Base-by-base conservation (phyloP, 192 early-diverging fungal species). In the Coemansia sp. region DNA sequence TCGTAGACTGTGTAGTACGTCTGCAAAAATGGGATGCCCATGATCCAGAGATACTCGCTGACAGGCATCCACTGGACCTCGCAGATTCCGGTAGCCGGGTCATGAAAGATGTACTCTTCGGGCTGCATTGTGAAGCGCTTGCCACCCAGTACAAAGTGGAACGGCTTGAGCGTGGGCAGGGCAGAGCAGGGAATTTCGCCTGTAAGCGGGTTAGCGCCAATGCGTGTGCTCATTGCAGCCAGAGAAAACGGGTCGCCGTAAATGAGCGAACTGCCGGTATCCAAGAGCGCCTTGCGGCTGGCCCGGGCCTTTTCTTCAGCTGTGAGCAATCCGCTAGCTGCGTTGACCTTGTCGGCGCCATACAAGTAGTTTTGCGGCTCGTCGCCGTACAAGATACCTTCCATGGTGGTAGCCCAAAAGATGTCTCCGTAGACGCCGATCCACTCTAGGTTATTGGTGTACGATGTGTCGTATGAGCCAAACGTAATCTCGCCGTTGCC, bases 341-440 rank as follows among this genome's bases (percentile, higher is more conserved):
- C 70, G 32, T 69, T 72, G 55, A 75, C 52, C 48, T 66, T 66
- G 65, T 82, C 79, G 2, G 77, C 77, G 48, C 72, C 72, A 50
- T 74, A 79, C 38, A 79, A 62, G 17, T 74, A 74, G 72, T 79
- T 79, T 29, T 38, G 52, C 3, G 77, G 63, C 72, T 79, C 78
- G 43, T 76, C 67, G 45, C 79, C 75, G 51, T 76, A 76, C 10
- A 70, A 76, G 14, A 82, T 77, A 17, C 71, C 78, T 60, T 84
- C 71, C 70, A 84, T 73, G 0, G 67, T 75, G 1, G 78, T 67
- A 14, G 77, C 70, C 88, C 89, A 89, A 65, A 87, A 88, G 25
- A 76, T 75, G 49, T 83, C 47, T 8, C 75, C 72, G 10, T 84
- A 87, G 8, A 86, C 70, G 6, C 77, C 73, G 41, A 86, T 55